Base-by-base conservation (phyloP, 106 monocot species). In the Xerophyta viscosa region DNA sequence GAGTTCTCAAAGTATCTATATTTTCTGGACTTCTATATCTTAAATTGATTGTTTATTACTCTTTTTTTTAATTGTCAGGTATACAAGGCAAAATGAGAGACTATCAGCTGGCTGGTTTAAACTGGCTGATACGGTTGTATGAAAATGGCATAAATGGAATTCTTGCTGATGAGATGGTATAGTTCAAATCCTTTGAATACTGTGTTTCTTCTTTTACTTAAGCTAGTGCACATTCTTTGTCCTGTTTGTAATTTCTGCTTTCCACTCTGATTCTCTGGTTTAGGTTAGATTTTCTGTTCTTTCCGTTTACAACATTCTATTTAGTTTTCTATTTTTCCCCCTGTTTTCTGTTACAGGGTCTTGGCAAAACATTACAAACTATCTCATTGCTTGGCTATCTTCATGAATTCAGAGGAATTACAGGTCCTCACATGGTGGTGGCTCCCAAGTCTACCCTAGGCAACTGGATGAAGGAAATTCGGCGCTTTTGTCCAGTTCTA, bases 151-250 rank as follows among this genome's bases (percentile, higher is more conserved):
- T 93, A 39, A 93, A 93, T 87, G 92, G 92, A 31, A 93, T 93
- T 66, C 75, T 93, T 53, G 92, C 92, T 83, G 92, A 93, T 83
- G 92, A 93, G 50, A 93, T 93, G 92, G 92, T 98, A 88, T 46
- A 50, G 33, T 46, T 41, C 36, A 41, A 5, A 29, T 12, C 0
- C 23, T 25, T 28, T 44, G n/a, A n/a, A n/a, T n/a, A n/a, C n/a
- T n/a, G n/a, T n/a, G n/a, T 24, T 65, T 4, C 15, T 24, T 30
- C 22, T 41, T 12, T 20, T 36, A 9, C 25, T 73, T 57, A 22
- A 31, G 46, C 15, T 39, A 39, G 39, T 39, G 15, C 23, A 2
- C 51, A 37, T 60, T 27, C 14, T 54, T 54, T 33, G 6, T 27
- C 24, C 8, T 21, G 17, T 25, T 61, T 7, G 20, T 46, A 7